phyloP scores from a whole-genome alignment of 2,329 filamentous ascomycete genomes.

The Epichloe sibirici region DNA sequence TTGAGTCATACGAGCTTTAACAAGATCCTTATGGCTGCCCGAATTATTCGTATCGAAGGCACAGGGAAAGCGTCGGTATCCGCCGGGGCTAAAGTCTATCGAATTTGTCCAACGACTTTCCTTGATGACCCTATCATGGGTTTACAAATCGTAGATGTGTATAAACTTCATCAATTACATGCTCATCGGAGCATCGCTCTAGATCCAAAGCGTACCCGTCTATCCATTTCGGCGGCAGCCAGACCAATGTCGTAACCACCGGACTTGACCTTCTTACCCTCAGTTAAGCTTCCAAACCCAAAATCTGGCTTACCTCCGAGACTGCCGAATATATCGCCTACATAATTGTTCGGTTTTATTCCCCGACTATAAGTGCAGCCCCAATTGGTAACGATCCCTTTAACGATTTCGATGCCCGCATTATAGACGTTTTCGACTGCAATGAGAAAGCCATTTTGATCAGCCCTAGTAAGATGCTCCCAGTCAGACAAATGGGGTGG shows the following conservation, averaged over 20 bases:
- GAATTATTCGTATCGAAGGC: too few species aligned
- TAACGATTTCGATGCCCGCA: slow-evolving; percentile 52
- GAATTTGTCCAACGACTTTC: too few species aligned
- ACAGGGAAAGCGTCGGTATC: too few species aligned
- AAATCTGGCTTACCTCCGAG: slow-evolving; percentile 55
- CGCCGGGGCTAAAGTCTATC: too few species aligned
- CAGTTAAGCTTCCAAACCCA: slow-evolving; percentile 38
- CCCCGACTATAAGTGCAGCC: slow-evolving; percentile 43
- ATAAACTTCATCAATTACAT: neutral
- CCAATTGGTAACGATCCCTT: slow-evolving; percentile 52
- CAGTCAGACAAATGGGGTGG: slow-evolving; percentile 43
- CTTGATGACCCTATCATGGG: too few species aligned
- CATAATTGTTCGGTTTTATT: slow-evolving; percentile 48
- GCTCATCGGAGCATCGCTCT: slow-evolving; percentile 12
- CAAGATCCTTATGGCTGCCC: too few species aligned
- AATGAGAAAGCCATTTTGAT: slow-evolving; percentile 52
- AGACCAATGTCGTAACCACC: slow-evolving; percentile 10
- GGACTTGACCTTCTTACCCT: slow-evolving; percentile 20
- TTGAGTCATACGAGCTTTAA: too few species aligned
- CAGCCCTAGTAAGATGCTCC: slow-evolving; percentile 45
- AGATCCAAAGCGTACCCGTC: slow-evolving; percentile 14
- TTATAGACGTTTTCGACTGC: slow-evolving; percentile 54
- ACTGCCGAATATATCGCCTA: slow-evolving; percentile 60
- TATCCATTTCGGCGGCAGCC: slow-evolving; percentile 17
- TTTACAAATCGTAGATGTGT: neutral